Base-by-base conservation (phyloP, 345 rosid genomes). In the Syzygium oleosum region DNA sequence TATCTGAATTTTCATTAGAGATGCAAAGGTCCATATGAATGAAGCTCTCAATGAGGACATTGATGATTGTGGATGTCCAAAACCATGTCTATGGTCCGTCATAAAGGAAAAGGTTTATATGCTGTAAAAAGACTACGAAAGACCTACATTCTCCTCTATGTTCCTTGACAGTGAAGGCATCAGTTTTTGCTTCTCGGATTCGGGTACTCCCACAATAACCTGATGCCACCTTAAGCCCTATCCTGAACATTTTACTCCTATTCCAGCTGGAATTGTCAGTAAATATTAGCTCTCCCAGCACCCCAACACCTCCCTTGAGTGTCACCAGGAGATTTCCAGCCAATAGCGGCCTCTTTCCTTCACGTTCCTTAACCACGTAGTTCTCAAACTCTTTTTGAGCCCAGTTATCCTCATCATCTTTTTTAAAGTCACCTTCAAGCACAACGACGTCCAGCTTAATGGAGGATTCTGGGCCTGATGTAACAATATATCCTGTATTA, bases 211-310 rank as follows among this genome's bases (percentile, higher is more conserved):
- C 91, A 52, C 89, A 84, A 83, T 14, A 88, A 46, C 92, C 91
- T 7, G 89, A 52, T 21, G 90, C 89, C 85, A 92, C 93, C 92
- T 90, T 92, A 87, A 90, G 87, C 21, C 92, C 93, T 31, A 92
- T 88, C 88, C 92, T 87, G 85, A 90, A 92, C 65, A 54, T 90
- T 85, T 91, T 88, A 89, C 92, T 90, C 53, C 91, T 87, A 85
- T 89, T 92, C 93, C 93, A 90, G 90, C 93, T 92, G 51, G 92
- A 90, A 63, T 92, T 92, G 79, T 92, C 93, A 15, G 90, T 92
- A 86, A 92, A 89, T 27, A 41, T 85, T 52, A 92, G 84, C 27
- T 92, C 90, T 13, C 92, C 92, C 43, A 92, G 88, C 79, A 80
- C 89, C 46, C 92, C 92, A 61, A 88, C 88, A 68, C 93, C 93